phyloP scores from a whole-genome alignment of 2,329 filamentous ascomycete genomes.

The Trichoderma sp. region DNA sequence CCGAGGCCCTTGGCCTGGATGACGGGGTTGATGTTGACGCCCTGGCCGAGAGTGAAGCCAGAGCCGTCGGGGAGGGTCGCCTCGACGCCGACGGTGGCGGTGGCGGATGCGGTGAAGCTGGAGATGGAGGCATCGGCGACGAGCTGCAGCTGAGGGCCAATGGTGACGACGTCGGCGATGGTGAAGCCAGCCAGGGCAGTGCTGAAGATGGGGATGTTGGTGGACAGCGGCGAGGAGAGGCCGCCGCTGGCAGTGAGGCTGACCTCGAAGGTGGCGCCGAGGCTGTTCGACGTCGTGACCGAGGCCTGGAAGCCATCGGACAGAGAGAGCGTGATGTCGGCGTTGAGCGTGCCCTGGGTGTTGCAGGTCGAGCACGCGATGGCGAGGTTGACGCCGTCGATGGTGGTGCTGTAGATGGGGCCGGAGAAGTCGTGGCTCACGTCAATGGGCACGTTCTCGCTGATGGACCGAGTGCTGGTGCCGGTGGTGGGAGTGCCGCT shows the following conservation, averaged over 20 bases:
- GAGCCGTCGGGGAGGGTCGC: conserved; percentile 27
- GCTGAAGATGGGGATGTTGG: conserved; percentile 9
- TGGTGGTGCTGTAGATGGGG: conserved; percentile 12
- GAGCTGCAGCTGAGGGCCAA: conserved; percentile 24
- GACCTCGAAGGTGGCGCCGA: conserved; percentile 17
- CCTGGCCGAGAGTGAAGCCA: conserved; percentile 5
- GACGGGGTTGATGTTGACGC: not conserved
- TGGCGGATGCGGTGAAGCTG: conserved; percentile 2
- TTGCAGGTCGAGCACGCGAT: conserved; percentile 22
- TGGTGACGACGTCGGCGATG: conserved; percentile 22
- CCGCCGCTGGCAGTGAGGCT: conserved; percentile 12
- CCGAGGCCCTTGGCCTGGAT: not conserved
- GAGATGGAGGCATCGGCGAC: conserved; percentile 20
- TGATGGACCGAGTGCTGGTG: not conserved
- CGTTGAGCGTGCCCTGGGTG: conserved; percentile 8
- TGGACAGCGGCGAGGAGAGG: not conserved
- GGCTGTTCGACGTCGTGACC: conserved; percentile 16
- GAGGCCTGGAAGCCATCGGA: conserved; percentile 15
- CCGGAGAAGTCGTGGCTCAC: conserved; percentile 13
- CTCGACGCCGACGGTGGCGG: conserved; percentile 7
- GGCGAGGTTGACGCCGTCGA: conserved; percentile 8
- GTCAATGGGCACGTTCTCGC: conserved; percentile 13
- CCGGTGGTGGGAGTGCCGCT: not conserved
- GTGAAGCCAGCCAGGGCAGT: conserved; percentile 23
- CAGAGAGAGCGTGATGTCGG: conserved; percentile 23